These are phyloP conservation scores for Aspergillus clavatus DNA, from an alignment of 2,329 filamentous ascomycete species.

Conservation along the genomic window DNA sequence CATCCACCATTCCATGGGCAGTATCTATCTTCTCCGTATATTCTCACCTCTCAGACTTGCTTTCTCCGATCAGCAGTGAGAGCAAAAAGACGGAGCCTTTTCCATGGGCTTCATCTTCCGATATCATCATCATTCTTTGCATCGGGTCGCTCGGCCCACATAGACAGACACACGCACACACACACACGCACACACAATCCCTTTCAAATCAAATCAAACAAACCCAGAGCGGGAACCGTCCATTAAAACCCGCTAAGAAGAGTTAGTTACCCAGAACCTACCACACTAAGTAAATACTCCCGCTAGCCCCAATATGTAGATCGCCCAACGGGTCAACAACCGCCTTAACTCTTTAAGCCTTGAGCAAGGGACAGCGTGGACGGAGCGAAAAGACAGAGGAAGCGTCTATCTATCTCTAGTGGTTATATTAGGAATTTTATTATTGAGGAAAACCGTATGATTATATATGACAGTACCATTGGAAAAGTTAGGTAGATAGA, in stretches of 20 bases:
- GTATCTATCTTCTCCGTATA: too few relatives aligned
- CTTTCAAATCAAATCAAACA: constrained; percentile 8
- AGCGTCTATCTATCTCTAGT: background rate
- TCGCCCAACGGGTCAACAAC: constrained; percentile 10
- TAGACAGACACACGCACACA: constrained; percentile 8
- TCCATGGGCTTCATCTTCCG: constrained; percentile 4
- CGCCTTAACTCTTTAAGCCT: background rate
- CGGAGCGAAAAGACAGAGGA: background rate
- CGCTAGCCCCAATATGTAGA: constrained; percentile 16
- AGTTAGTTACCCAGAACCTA: background rate
- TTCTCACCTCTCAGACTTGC: too few relatives aligned
- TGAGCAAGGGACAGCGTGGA: constrained; percentile 3
- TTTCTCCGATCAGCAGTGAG: too few relatives aligned
- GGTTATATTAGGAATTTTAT: too few relatives aligned
- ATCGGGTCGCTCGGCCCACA: constrained; percentile 19
- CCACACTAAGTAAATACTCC: constrained; percentile 5
- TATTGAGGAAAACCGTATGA: too few relatives aligned
- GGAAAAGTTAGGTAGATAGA: too few relatives aligned
- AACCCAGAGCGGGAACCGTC: constrained; percentile 10
- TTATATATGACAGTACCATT: too few relatives aligned
- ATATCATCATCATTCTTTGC: constrained; percentile 15
- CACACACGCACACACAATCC: background rate
- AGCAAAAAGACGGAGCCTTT: background rate
- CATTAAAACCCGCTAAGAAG: background rate
- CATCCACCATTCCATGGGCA: too few relatives aligned